A percentile compares a stretch with the other conserved stretches of the same genome.
These are phyloP conservation scores for Dothistroma septosporum DNA, from an alignment of 2,329 filamentous ascomycete genomes.

Conservation along the genomic window DNA sequence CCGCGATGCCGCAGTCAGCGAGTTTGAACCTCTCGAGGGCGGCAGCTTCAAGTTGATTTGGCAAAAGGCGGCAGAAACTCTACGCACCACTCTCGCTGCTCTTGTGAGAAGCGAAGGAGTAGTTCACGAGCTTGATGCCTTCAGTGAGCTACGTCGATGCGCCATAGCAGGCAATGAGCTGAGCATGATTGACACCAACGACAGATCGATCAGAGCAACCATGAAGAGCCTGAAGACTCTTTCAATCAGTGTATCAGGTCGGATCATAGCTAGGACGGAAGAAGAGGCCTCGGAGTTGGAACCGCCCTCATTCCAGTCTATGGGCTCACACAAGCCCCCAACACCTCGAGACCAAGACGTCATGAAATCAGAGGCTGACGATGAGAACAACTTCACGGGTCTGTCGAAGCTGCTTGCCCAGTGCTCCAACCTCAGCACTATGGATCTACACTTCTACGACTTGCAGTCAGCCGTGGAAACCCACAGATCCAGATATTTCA, in stretches of 20 bases:
- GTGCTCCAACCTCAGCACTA: constrained; percentile 9
- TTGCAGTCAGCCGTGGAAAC: constrained; percentile 1
- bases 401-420: constrained; percentile 5
- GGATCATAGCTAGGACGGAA: not conserved
- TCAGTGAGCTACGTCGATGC: not conserved
- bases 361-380: constrained; percentile 7
- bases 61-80: constrained; percentile 1
- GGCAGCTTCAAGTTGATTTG: constrained; percentile 4
- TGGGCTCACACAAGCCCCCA: not conserved
- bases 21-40: not conserved
- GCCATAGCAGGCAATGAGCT: not conserved
- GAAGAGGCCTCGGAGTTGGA: not conserved
- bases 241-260: not conserved
- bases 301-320: not conserved
- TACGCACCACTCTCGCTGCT: not conserved
- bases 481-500: not conserved
- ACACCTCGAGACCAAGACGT: not conserved
- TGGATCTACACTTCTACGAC: constrained; percentile 10
- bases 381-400: constrained; percentile 10
- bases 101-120: not conserved
- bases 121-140: constrained; percentile 5
- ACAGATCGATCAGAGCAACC: not conserved
- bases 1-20: constrained; percentile 2
- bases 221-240: not conserved
- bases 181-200: not conserved